These are phyloP conservation scores for Nakazawaea peltata DNA, from an alignment of 805 yeast species.

Conservation along the genomic window DNA sequence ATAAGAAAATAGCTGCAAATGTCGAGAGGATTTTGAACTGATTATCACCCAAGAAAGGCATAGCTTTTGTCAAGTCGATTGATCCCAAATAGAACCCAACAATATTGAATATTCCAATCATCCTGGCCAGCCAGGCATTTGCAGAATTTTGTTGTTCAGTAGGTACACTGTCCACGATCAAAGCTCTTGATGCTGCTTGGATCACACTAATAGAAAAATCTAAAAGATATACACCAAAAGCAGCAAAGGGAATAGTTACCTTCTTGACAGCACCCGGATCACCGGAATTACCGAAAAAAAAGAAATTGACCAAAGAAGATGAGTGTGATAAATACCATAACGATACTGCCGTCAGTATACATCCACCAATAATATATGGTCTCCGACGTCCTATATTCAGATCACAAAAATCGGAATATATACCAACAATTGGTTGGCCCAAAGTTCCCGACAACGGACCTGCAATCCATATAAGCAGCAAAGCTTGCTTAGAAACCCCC, in stretches of 20 bases:
- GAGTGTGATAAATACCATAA: conserved; percentile 39
- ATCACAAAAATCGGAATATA: conserved; percentile 43
- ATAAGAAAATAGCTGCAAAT: conserved; percentile 33
- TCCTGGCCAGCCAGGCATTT: conserved; percentile 60
- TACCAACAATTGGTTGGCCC: conserved; percentile 59
- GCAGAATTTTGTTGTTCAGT: conserved; percentile 48
- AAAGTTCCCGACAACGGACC: conserved; percentile 58
- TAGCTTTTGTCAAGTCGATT: conserved; percentile 28
- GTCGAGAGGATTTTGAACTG: conserved; percentile 45
- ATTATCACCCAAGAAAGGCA: conserved; percentile 34
- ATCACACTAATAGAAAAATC: conserved; percentile 53
- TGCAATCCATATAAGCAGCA: conserved; percentile 59
- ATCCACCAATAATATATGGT: conserved; percentile 51
- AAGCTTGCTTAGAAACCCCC: conserved; percentile 48
- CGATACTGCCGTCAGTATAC: conserved; percentile 36
- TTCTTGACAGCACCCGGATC: conserved; percentile 18
- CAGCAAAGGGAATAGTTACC: conserved; percentile 40
- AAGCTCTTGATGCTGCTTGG: conserved; percentile 54
- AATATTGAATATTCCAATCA: conserved; percentile 54
- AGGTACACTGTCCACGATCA: conserved; percentile 54
- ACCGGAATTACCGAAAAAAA: conserved; percentile 18
- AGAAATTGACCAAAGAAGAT: conserved; percentile 26
- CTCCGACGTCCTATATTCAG: conserved; percentile 41
- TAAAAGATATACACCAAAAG: conserved; percentile 40
- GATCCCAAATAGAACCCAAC: conserved; percentile 49